Conservation (phyloP, 345 rosid genomes). For the Rhodamnia argentea region DNA sequence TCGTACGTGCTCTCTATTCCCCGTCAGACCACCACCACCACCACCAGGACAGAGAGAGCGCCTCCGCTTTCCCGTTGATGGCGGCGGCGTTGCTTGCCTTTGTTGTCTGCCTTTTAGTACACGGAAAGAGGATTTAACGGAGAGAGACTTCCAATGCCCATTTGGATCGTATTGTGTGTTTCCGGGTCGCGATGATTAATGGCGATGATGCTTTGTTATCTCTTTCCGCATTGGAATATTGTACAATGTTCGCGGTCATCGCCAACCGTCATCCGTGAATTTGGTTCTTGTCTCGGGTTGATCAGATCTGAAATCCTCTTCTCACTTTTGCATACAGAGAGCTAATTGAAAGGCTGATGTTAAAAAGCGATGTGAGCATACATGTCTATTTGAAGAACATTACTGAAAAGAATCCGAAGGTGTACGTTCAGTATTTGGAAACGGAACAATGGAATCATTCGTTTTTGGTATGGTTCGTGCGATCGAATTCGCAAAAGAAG, state of each 20-base stretch:
- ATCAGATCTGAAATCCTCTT: neutral
- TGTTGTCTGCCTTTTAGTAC: neutral
- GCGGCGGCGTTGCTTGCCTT: accelerated
- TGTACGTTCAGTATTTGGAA: neutral
- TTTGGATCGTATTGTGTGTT: neutral
- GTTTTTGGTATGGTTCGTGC: neutral
- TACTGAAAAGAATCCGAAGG: neutral
- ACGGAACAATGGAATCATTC: neutral
- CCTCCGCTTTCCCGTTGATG: neutral
- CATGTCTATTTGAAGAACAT: neutral
- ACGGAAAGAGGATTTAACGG: neutral
- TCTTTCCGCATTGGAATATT: neutral
- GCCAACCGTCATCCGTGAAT: neutral
- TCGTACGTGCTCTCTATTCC: neutral
- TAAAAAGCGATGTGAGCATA: neutral
- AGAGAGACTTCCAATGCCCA: neutral
- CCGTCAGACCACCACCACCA: neutral
- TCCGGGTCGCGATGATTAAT: too few relatives aligned
- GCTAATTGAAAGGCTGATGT: neutral
- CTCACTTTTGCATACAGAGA: neutral
- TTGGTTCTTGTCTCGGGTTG: neutral
- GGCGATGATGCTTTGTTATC: neutral
- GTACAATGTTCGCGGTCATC: neutral
- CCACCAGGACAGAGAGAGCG: neutral
- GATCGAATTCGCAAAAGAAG: neutral